Percentiles rank a stretch among this genome's conserved stretches.
These are phyloP conservation scores for Mycena haematopus DNA, from an alignment of 768 basidiomycete genomes.

Conservation along the genomic window DNA sequence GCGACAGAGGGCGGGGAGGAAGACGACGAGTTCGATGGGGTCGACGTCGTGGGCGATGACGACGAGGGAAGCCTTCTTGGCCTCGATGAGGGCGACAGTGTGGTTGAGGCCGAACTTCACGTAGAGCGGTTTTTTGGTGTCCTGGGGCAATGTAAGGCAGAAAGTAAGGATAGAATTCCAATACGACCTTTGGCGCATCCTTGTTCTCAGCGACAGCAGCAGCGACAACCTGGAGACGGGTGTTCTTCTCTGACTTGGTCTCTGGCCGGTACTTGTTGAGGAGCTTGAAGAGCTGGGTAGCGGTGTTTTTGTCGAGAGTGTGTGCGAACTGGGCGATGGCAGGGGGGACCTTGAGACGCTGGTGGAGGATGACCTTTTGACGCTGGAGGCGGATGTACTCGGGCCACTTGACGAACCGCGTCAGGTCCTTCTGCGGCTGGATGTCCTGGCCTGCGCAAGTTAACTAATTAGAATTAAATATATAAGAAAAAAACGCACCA, in stretches of 20 bases:
- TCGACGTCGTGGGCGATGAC: constrained; percentile 98
- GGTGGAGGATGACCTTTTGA: constrained; percentile 97
- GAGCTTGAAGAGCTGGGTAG: constrained; percentile 96
- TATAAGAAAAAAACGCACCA: constrained; percentile 55
- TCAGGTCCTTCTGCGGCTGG: constrained; percentile 87
- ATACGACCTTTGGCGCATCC: constrained; percentile 58
- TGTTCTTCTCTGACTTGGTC: constrained; percentile 97
- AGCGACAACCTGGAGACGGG: constrained; percentile 81
- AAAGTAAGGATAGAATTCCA: not conserved
- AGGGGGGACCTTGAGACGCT: constrained; percentile 97
- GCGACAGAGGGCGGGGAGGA: constrained; percentile 96
- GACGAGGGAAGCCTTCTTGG: constrained; percentile 96
- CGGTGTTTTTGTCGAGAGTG: constrained; percentile 99
- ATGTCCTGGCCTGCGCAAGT: constrained; percentile 88
- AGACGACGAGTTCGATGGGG: constrained; percentile 98
- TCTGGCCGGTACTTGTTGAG: constrained; percentile 97
- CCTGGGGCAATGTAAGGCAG: constrained; percentile 45
- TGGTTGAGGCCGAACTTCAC: constrained; percentile 99
- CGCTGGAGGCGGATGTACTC: constrained; percentile 98
- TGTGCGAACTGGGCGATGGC: constrained; percentile 97
- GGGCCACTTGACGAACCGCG: constrained; percentile 99
- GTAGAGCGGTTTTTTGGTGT: constrained; percentile 93
- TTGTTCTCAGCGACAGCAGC: constrained; percentile 83
- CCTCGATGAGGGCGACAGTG: constrained; percentile 92
- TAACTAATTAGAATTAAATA: too few species aligned